Evolutionary conservation across 257 asterid species (phyloP), one percentile per base, ranked within the genome.

Genomic region (Solanum neorickii): DNA sequence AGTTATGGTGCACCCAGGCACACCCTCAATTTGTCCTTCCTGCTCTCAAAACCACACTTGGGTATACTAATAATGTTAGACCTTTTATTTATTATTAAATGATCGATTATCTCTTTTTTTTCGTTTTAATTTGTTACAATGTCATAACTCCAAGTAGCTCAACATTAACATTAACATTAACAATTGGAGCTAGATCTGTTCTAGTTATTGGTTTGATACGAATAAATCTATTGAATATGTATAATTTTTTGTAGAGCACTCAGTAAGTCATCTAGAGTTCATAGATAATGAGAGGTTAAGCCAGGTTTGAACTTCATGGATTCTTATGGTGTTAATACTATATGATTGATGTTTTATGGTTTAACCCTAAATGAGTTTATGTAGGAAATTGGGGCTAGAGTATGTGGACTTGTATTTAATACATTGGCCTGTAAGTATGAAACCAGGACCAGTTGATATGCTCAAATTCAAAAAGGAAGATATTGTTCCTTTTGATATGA

Each of bases 61-160:
- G 29, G 82, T 29, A 47, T 73, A 73, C 8, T 72, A 33, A 72
- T 33, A 16, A 31, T 33, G 35, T 13, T 33, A 31, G 2, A 33
- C 14, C 2, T 70, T 16, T 8, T 5, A 12, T 27, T 66, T 27
- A 1, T 5, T n/a, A 9, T 23, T 0, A 5, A 23, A 27, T 1
- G 33, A 70, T 70, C 11, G 12, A 27, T 69, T 29, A 12, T 25
- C 2, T 0, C 1, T 14, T 68, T 27, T 29, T 68, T 27, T 3
- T 16, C 2, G 6, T 69, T 29, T 70, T 1, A 14, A 70, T 15
- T 8, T 31, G 12, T 70, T 31, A 70, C 0, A 29, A 69, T 18
- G 39, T 18, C 77, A 23, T 69, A 14, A 1, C 42, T 70, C 13
- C 14, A 69, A 9, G n/a, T 69, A 29, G n/a, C 42, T 29, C 13